phyloP scores from a whole-genome alignment of 805 yeast species.

The Ogataea salicorniae region DNA sequence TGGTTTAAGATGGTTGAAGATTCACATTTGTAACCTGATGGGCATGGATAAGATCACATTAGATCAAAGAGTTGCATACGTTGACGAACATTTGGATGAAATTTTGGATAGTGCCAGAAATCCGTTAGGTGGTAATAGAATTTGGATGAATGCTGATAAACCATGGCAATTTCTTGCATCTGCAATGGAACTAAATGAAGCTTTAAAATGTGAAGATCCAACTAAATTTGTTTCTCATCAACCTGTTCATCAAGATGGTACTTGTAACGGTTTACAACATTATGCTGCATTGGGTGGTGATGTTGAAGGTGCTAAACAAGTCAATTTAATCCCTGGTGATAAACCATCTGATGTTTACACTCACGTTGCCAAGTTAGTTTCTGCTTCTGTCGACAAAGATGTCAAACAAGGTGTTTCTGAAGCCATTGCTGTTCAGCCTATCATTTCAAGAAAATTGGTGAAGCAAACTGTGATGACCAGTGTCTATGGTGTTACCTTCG shows the following conservation, averaged over 20 bases:
- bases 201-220: constrained; percentile 58
- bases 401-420: constrained; percentile 47
- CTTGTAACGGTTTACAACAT: constrained; percentile 82
- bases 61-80: constrained; percentile 54
- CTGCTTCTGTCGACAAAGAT: constrained; percentile 47
- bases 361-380: constrained; percentile 63
- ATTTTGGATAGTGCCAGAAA: constrained; percentile 54
- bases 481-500: constrained; percentile 92
- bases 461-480: constrained; percentile 98
- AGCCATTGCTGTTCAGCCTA: constrained; percentile 53
- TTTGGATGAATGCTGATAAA: constrained; percentile 75
- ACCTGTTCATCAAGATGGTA: constrained; percentile 84
- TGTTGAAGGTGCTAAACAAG: constrained; percentile 75
- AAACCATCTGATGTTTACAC: constrained; percentile 75
- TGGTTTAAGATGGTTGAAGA: constrained; percentile 71
- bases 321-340: constrained; percentile 64
- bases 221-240: constrained; percentile 60
- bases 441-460: constrained; percentile 79
- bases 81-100: constrained; percentile 51
- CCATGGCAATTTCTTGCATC: constrained; percentile 81
- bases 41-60: constrained; percentile 74
- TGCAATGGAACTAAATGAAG: constrained; percentile 61
- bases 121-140: constrained; percentile 51
- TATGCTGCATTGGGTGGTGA: constrained; percentile 88
- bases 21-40: constrained; percentile 67